A percentile compares a stretch with the other conserved stretches of the same genome.
These are phyloP conservation scores for Calonectria leucothoes DNA, from an alignment of 2,329 filamentous ascomycete genomes.

Conservation along the genomic window DNA sequence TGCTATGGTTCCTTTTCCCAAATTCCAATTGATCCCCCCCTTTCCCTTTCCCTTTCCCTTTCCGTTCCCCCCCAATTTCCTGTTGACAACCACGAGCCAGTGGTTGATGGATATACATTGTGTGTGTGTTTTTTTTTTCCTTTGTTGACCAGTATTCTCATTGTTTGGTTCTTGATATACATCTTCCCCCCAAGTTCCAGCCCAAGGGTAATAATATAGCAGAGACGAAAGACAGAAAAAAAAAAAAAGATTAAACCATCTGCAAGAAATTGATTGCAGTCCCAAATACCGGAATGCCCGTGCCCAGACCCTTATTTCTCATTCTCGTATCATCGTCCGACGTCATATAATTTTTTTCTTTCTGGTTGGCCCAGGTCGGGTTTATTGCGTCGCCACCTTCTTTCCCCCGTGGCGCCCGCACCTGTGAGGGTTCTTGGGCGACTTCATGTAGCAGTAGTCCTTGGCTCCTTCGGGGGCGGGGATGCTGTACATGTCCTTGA, in stretches of 20 bases:
- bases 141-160: background rate
- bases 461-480: slow-evolving; percentile 59
- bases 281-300: background rate
- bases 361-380: background rate
- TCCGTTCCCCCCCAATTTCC: too few species aligned
- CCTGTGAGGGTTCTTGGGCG: slow-evolving; percentile 67
- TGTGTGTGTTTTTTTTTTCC: background rate
- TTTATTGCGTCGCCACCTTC: slow-evolving; percentile 28
- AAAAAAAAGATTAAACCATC: background rate
- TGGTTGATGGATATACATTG: background rate
- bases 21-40: background rate
- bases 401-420: slow-evolving; percentile 66
- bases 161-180: background rate
- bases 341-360: slow-evolving; percentile 1
- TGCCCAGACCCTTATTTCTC: background rate
- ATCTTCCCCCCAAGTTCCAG: background rate
- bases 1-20: background rate
- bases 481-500: slow-evolving; percentile 67
- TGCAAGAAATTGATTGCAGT: background rate
- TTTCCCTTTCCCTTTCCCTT: too few species aligned
- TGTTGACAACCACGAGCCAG: background rate
- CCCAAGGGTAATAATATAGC: background rate
- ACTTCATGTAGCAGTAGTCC: slow-evolving; percentile 68
- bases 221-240: background rate
- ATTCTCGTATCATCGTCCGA: slow-evolving; percentile 14